Evolutionary conservation across 2,329 filamentous ascomycete genomes (phyloP).

Genomic region (Xylaria arbuscula): DNA sequence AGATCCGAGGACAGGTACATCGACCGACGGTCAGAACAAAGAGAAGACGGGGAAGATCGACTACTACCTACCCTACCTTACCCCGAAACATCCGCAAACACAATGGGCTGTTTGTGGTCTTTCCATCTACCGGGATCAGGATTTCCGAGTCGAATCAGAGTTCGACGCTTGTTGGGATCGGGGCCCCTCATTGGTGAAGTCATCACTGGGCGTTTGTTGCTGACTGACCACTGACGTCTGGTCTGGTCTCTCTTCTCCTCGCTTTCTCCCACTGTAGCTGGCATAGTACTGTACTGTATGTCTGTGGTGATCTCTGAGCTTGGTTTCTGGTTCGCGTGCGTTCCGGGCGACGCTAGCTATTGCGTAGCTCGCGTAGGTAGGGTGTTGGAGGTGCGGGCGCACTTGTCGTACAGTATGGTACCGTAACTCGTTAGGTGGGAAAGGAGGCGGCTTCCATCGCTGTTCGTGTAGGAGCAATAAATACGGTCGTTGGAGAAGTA

Average conservation of each 20-base stretch:
- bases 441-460: no score
- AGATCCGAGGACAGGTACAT: constrained; percentile 1
- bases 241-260: not conserved
- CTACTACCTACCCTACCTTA: no score
- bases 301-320: constrained; percentile 9
- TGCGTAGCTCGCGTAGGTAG: no score
- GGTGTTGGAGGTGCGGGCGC: no score
- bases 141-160: constrained; percentile 28
- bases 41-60: not conserved
- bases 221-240: constrained; percentile 34
- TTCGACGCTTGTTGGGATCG: constrained; percentile 36
- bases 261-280: not conserved
- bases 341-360: no score
- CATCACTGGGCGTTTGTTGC: constrained; percentile 34
- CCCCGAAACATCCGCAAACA: constrained; percentile 8
- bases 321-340: not conserved
- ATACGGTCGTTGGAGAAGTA: not conserved
- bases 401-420: no score
- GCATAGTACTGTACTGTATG: constrained; percentile 24
- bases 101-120: not conserved
- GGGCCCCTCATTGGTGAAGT: constrained; percentile 44
- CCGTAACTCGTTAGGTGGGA: no score
- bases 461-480: no score
- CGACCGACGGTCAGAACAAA: not conserved
- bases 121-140: constrained; percentile 1